Conservation (phyloP, 148 eudicot species). For the Gaultheria prostrata region DNA sequence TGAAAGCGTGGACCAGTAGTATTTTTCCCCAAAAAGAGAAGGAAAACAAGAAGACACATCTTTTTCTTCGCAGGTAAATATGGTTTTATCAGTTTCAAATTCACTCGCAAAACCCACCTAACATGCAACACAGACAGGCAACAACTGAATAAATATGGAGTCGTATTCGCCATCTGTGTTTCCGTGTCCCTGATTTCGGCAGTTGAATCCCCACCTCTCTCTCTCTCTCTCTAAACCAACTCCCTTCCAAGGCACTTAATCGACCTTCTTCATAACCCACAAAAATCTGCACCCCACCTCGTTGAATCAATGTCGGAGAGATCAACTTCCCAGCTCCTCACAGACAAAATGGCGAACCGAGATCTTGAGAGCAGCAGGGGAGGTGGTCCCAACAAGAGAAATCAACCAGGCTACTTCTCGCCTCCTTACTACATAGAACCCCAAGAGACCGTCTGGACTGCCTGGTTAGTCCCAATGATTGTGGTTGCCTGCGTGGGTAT, state of each 20-base stretch:
- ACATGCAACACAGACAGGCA: background rate
- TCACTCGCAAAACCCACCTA: constrained; percentile 14
- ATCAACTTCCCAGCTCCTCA: constrained; percentile 1
- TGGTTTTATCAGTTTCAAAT: background rate
- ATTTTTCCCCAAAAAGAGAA: too few species aligned
- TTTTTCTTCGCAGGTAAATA: background rate
- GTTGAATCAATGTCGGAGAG: background rate
- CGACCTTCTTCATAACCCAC: background rate
- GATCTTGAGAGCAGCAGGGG: constrained; percentile 59
- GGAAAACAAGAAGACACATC: background rate
- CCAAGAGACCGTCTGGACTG: constrained; percentile 65
- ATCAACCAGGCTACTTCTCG: constrained; percentile 3
- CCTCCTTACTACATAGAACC: constrained; percentile 32
- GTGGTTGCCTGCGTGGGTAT: constrained; percentile 70
- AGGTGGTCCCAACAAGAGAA: background rate
- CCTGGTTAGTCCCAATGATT: constrained; percentile 90
- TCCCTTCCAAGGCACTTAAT: constrained; percentile 30
- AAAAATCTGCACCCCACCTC: background rate
- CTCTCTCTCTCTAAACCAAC: background rate
- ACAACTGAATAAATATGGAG: background rate
- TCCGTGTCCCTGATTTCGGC: background rate
- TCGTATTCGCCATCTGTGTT: background rate
- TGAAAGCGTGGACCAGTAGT: too few species aligned
- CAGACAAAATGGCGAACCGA: constrained; percentile 32
- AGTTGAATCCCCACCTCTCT: background rate